A percentile compares a stretch with the other conserved stretches of the same genome.
Evolutionary conservation across 2,329 filamentous ascomycete species (phyloP).

Genomic region (Fusarium sacchari): DNA sequence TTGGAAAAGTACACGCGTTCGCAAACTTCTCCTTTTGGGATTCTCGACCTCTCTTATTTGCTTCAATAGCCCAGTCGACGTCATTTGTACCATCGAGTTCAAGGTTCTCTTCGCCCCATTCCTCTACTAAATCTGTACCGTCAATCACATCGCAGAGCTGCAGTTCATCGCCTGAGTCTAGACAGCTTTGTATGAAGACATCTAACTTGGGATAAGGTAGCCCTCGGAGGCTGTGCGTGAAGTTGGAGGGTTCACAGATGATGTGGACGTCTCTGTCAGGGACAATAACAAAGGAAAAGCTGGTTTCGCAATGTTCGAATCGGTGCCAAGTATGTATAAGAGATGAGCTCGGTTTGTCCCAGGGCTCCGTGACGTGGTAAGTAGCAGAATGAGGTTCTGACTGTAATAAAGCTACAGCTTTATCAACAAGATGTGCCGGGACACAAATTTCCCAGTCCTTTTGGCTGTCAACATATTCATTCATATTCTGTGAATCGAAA

Average conservation of each 20-base stretch:
- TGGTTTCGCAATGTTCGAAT: accelerated
- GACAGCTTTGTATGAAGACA: not conserved
- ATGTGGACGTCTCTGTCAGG: not conserved
- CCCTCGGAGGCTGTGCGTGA: not conserved
- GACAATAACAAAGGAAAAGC: not conserved
- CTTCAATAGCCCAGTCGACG: not conserved
- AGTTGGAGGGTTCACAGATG: not conserved
- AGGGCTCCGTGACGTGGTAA: not conserved
- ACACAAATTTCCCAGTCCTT: conserved; percentile 3
- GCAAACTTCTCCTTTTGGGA: not conserved
- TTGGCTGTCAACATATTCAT: accelerated
- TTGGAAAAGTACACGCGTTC: too few species aligned
- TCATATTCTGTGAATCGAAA: accelerated
- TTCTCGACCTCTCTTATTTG: not conserved
- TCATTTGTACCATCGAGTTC: not conserved
- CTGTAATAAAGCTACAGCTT: not conserved
- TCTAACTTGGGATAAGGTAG: not conserved
- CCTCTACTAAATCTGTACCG: not conserved
- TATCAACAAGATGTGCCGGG: not conserved
- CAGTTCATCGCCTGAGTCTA: not conserved
- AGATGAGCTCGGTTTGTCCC: not conserved
- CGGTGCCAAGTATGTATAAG: not conserved
- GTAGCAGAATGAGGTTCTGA: not conserved
- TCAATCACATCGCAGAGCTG: not conserved
- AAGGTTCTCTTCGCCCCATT: not conserved